Conservation (phyloP, 768 basidiomycete genomes). For the Chalciporus sphaerocephalus region DNA sequence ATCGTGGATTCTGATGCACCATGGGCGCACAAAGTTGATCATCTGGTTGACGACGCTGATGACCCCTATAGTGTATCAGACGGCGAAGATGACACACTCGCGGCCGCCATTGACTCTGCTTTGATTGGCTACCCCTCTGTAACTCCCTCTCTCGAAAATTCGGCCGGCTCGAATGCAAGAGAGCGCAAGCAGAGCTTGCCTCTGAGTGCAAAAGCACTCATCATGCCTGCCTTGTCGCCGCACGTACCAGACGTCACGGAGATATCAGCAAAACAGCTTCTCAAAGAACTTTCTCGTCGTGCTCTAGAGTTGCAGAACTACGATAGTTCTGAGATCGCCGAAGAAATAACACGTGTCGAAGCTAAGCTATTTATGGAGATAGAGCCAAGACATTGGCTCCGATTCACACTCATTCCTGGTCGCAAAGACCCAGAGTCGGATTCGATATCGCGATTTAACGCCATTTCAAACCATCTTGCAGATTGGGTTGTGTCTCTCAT, state of each 20-base stretch:
- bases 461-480: slow-evolving; percentile 77
- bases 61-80: slow-evolving; percentile 53
- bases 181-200: slow-evolving; percentile 73
- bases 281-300: slow-evolving; percentile 59
- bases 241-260: slow-evolving; percentile 34
- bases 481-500: slow-evolving; percentile 91
- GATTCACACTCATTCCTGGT: slow-evolving; percentile 67
- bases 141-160: slow-evolving; percentile 20
- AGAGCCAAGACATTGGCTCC: slow-evolving; percentile 85
- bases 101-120: slow-evolving; percentile 32
- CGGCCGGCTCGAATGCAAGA: slow-evolving; percentile 32
- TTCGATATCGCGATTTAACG: slow-evolving; percentile 69
- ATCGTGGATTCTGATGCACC: slow-evolving; percentile 64
- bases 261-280: slow-evolving; percentile 48
- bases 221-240: slow-evolving; percentile 32
- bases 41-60: slow-evolving; percentile 56
- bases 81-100: slow-evolving; percentile 43
- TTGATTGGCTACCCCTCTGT: slow-evolving; percentile 23
- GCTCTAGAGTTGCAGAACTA: slow-evolving; percentile 52
- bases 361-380: slow-evolving; percentile 69
- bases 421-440: slow-evolving; percentile 62
- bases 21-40: slow-evolving; percentile 72
- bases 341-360: slow-evolving; percentile 79
- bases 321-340: slow-evolving; percentile 68
- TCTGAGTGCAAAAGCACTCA: slow-evolving; percentile 42